Base-by-base conservation (phyloP, 208 protist genomes). In the Crithidia mellificae region DNA sequence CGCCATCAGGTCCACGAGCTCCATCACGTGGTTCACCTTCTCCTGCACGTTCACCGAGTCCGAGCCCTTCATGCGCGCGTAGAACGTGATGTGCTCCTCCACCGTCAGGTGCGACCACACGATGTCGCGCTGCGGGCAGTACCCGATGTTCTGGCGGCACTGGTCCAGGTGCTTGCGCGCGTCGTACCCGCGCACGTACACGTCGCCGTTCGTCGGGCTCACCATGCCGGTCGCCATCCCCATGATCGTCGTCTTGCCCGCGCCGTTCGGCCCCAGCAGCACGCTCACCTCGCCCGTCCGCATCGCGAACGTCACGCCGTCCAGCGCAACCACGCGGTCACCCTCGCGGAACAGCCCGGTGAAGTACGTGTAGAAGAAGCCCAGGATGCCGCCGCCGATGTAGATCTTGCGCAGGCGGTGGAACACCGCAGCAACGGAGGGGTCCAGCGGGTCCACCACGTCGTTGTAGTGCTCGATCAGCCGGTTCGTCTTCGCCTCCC, bases 111-210 rank as follows among this genome's bases (percentile, higher is more conserved):
- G 76, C 24, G 71, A 68, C 90, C 92, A 99, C 12, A 98, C 72
- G 52, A 98, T 91, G 77, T 98, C 88, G 56, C 77, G 68, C 83
- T 99, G 96, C 24, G 96, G 92, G 76, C 96, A 99, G 50, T 98
- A 93, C 32, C 97, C 97, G 54, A 98, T 95, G 44, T 87, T 50
- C 63, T 87, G 68, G 27, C 84, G 82, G 63, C 91, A 87, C 58
- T 85, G 54, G 27, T 71, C 72, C 41, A 94, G 68, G n/a, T 96
- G 53, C 29, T 52, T 66, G 49, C 29, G 32, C 25, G 91, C 74
- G 36, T 82, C 70, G 65, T 81, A 66, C 19, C 90, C 87, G 36
- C 72, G 68, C 56, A 95, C 80, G 55, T 81, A 87, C n/a, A 85
- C 80, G 22, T 91, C 83, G 36, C 91, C 91, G 19, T 47, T 64